Conservation (phyloP, 352 stramenopile species). For the Blastocystis sp. region DNA sequence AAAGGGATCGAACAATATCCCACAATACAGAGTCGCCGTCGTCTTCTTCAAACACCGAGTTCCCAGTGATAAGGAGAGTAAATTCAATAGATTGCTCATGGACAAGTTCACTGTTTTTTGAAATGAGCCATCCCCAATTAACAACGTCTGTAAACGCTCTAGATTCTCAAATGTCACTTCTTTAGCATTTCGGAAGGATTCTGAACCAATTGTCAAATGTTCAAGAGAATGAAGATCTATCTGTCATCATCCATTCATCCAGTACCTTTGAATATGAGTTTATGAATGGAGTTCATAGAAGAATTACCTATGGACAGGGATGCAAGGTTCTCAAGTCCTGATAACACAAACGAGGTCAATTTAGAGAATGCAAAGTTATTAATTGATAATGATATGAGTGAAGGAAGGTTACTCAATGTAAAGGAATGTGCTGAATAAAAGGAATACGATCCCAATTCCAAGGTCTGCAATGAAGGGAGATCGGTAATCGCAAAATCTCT, state of each 20-base stretch:
- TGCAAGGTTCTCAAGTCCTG: neutral
- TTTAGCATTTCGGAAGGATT: neutral
- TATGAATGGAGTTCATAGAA: constrained; percentile 4
- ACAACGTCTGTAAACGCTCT: neutral
- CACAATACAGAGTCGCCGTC: neutral
- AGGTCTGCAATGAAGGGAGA: constrained; percentile 16
- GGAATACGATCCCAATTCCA: constrained; percentile 11
- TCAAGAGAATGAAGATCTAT: constrained; percentile 7
- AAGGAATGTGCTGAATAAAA: neutral
- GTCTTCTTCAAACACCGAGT: neutral
- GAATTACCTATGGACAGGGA: neutral
- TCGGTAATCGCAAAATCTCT: neutral
- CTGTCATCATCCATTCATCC: neutral
- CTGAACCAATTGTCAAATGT: neutral
- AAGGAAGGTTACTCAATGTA: neutral
- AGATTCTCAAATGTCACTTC: neutral
- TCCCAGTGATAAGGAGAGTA: constrained; percentile 8
- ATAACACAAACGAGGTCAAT: neutral
- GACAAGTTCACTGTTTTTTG: neutral
- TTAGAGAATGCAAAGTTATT: neutral
- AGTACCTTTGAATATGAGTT: neutral
- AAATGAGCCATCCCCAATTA: constrained; percentile 8
- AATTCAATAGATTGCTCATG: neutral
- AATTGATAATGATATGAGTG: constrained; percentile 38
- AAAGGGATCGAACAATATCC: neutral